Percentiles rank a stretch among this genome's conserved stretches.
Conservation (phyloP, 345 rosid genomes). For the Psidium friedrichsthalianum region DNA sequence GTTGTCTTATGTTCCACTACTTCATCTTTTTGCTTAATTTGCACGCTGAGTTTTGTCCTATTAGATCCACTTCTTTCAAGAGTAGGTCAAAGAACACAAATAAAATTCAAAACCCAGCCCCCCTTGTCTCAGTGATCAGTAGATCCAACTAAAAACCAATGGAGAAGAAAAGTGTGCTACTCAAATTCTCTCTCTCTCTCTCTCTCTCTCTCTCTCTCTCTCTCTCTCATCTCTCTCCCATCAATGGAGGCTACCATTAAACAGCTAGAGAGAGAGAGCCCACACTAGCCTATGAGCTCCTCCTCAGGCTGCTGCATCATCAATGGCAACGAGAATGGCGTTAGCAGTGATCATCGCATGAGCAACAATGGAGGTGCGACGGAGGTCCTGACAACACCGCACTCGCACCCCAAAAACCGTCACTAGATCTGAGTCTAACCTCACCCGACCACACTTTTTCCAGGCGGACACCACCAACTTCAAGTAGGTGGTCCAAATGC, state of each 20-base stretch:
- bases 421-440: conserved; percentile 89
- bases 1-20: not conserved
- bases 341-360: not conserved
- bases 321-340: conserved; percentile 9
- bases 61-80: not conserved
- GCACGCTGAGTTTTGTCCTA: not conserved
- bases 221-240: no score
- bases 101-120: not conserved
- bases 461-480: conserved; percentile 81
- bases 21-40: not conserved
- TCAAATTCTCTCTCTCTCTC: not conserved
- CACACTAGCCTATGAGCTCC: not conserved
- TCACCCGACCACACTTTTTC: conserved; percentile 88
- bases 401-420: conserved; percentile 42
- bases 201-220: conserved; percentile 4
- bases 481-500: conserved; percentile 96
- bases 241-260: conserved; percentile 48
- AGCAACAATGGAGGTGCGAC: conserved; percentile 26
- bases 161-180: no score
- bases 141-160: no score
- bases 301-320: not conserved
- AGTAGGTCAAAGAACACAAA: not conserved
- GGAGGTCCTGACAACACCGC: conserved; percentile 16
- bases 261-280: conserved; percentile 32
- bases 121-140: no score